Evolutionary conservation across 1,284 basidiomycete genomes (phyloP).

Genomic region (Wolfiporia cocos): DNA sequence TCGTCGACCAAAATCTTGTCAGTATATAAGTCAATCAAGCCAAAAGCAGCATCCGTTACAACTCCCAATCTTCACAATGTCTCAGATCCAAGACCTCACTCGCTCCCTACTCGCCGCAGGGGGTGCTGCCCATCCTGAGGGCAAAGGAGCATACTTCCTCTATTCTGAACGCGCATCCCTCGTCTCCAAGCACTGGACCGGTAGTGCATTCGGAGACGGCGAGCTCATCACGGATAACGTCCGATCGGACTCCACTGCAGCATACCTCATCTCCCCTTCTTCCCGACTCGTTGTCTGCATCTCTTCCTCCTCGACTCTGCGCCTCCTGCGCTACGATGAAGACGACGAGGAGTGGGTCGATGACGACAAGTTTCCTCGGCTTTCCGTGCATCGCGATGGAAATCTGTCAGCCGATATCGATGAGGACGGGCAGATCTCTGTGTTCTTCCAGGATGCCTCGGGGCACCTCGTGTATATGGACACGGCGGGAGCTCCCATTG

Average conservation of each 20-base stretch:
- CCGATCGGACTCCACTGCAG: slow-evolving; percentile 3
- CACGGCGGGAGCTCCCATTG: background rate
- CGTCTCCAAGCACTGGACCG: slow-evolving; percentile 4
- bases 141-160: slow-evolving; percentile 3
- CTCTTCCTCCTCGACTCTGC: background rate
- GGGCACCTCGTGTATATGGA: slow-evolving; percentile 4
- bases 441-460: slow-evolving; percentile 5
- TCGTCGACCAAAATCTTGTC: too few species aligned
- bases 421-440: background rate
- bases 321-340: slow-evolving; percentile 3
- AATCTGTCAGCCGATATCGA: slow-evolving; percentile 2
- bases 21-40: too few species aligned
- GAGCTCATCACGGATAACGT: slow-evolving; percentile 5
- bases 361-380: background rate
- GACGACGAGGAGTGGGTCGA: slow-evolving; percentile 8
- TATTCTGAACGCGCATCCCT: slow-evolving; percentile 4
- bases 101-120: slow-evolving; percentile 7
- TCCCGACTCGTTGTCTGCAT: slow-evolving; percentile 2
- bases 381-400: slow-evolving; percentile 1
- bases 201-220: slow-evolving; percentile 3
- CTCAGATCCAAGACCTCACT: slow-evolving; percentile 8
- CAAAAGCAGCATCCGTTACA: too few species aligned
- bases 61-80: too few species aligned
- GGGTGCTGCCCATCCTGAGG: slow-evolving; percentile 1
- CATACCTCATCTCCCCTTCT: slow-evolving; percentile 1